These are phyloP conservation scores for Piper betle DNA, from an alignment of 164 flowering plant genomes.

Conservation along the genomic window DNA sequence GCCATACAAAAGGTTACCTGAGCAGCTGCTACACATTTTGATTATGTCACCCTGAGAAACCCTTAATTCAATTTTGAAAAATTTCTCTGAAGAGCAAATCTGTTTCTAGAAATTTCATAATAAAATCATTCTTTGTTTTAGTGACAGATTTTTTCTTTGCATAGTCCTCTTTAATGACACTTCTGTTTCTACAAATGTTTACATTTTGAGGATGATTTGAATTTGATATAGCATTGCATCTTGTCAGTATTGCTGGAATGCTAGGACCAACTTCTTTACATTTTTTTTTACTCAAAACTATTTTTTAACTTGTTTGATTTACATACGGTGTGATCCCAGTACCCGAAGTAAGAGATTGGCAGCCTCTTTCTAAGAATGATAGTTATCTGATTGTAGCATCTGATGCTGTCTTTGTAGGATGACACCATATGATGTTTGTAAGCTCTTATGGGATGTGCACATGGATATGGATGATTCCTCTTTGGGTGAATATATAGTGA, in stretches of 20 bases:
- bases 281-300: slow-evolving; percentile 6
- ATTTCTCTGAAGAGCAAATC: too few species aligned
- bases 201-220: too few species aligned
- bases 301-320: too few species aligned
- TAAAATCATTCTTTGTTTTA: too few species aligned
- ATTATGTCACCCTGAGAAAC: not conserved
- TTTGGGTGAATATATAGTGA: slow-evolving; percentile 76
- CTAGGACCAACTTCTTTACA: slow-evolving; percentile 6
- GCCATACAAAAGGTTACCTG: slow-evolving; percentile 56
- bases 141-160: too few species aligned
- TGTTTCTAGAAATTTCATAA: too few species aligned
- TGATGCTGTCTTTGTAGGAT: slow-evolving; percentile 89
- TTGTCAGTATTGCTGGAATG: not conserved
- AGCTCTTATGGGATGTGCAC: slow-evolving; percentile 57
- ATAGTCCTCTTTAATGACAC: too few species aligned
- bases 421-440: slow-evolving; percentile 76
- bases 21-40: too few species aligned
- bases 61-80: not conserved
- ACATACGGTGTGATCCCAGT: slow-evolving; percentile 85
- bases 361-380: slow-evolving; percentile 53
- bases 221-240: too few species aligned
- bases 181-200: too few species aligned
- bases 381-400: slow-evolving; percentile 82
- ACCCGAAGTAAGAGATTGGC: slow-evolving; percentile 95
- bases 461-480: slow-evolving; percentile 25